Conservation (phyloP, 768 basidiomycete species). For the Pulveroboletus sp. region DNA sequence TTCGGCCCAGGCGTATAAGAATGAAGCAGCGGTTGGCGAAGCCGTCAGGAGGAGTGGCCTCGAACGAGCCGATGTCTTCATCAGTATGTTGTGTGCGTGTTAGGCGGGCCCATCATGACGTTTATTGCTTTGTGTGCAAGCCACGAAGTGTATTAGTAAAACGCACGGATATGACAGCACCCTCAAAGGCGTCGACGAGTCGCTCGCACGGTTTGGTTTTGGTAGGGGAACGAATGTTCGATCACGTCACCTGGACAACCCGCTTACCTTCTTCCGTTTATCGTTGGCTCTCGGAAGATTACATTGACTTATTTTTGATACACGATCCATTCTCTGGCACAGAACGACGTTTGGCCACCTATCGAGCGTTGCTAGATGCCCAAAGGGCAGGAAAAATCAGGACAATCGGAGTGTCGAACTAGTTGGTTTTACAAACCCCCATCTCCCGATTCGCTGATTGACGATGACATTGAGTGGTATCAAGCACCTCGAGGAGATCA, state of each 20-base stretch:
- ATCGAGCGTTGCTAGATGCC: constrained; percentile 63
- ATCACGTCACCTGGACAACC: constrained; percentile 11
- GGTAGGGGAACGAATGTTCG: constrained; percentile 36
- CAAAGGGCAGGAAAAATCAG: constrained; percentile 60
- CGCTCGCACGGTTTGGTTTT: constrained; percentile 53
- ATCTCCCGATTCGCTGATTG: background rate
- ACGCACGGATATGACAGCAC: constrained; percentile 62
- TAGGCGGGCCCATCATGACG: background rate
- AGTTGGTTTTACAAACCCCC: constrained; percentile 41
- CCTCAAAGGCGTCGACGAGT: constrained; percentile 52
- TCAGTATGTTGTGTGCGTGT: constrained; percentile 45
- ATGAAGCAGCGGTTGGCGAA: constrained; percentile 58
- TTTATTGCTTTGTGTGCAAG: constrained; percentile 32
- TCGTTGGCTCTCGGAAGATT: constrained; percentile 34
- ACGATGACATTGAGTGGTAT: constrained; percentile 43
- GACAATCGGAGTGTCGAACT: constrained; percentile 81
- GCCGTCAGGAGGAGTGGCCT: constrained; percentile 56
- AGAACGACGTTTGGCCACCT: constrained; percentile 62
- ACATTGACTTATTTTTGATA: constrained; percentile 74
- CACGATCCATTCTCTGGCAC: constrained; percentile 67
- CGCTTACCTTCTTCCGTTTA: background rate
- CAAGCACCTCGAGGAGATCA: constrained; percentile 73
- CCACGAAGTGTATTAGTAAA: constrained; percentile 58
- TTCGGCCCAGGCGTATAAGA: constrained; percentile 64
- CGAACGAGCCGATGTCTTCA: constrained; percentile 56